A percentile compares a stretch with the other conserved stretches of the same genome.
Evolutionary conservation across 352 stramenopile species (phyloP).

Genomic region (Phytophthora macrochlamydospora): DNA sequence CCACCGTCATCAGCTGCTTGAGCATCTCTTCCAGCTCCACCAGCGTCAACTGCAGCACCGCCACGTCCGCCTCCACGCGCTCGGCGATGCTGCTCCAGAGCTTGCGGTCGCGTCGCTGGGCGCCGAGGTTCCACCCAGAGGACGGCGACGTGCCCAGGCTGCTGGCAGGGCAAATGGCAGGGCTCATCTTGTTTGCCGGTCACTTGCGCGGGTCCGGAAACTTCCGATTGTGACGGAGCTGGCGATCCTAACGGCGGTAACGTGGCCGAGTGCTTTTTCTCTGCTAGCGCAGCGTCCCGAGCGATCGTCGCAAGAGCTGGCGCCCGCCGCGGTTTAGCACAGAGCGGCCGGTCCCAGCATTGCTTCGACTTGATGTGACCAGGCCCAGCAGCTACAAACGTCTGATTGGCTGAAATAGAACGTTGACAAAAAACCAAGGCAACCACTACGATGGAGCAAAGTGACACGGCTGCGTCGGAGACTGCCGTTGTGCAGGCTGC

Average conservation of each 20-base stretch:
- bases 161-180: conserved; percentile 17
- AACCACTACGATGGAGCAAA: not conserved
- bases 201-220: conserved; percentile 13
- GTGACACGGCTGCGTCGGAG: too few relatives aligned
- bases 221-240: conserved; percentile 11
- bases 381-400: not conserved
- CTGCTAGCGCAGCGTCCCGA: conserved; percentile 6
- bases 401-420: not conserved
- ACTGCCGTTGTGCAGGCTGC: too few relatives aligned
- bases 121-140: conserved; percentile 57
- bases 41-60: conserved; percentile 59
- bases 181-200: conserved; percentile 24
- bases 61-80: conserved; percentile 62
- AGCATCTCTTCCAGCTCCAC: conserved; percentile 88
- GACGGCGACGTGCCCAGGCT: conserved; percentile 32
- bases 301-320: too few relatives aligned
- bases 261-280: not conserved
- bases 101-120: conserved; percentile 72
- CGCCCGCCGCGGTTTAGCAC: not conserved
- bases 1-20: conserved; percentile 58
- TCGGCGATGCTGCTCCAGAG: conserved; percentile 59
- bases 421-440: not conserved
- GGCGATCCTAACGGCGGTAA: conserved; percentile 5
- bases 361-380: not conserved
- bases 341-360: conserved; percentile 2